Evolutionary conservation across 1,284 basidiomycete genomes (phyloP).

Genomic region (Cutaneotrichosporon cutaneum): DNA sequence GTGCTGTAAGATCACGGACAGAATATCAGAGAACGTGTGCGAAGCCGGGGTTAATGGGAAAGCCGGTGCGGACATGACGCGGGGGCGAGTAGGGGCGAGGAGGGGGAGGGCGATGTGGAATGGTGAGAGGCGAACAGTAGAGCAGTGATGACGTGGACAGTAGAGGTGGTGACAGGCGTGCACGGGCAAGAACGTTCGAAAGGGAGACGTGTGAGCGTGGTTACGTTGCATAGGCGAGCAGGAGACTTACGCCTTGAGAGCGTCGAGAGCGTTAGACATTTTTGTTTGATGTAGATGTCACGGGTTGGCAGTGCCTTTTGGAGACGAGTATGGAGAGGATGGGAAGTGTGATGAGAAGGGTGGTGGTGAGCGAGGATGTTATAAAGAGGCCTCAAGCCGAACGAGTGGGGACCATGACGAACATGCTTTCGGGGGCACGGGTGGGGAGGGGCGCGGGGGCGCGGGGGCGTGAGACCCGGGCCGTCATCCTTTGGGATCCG

Average conservation of each 20-base stretch:
- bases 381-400: neutral
- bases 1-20: conserved; percentile 62
- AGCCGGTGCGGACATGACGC: neutral
- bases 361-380: neutral
- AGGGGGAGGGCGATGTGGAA: neutral
- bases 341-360: neutral
- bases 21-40: conserved; percentile 60
- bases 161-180: neutral
- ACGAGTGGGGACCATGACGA: neutral
- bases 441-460: neutral
- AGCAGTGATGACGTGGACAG: neutral
- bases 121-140: neutral
- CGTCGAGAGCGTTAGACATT: conserved; percentile 29
- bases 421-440: neutral
- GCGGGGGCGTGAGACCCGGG: neutral
- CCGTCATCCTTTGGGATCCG: neutral
- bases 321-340: neutral
- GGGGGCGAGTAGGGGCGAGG: neutral
- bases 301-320: neutral
- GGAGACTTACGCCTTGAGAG: conserved; percentile 29
- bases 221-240: neutral
- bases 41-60: neutral
- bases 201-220: neutral
- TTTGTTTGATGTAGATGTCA: conserved; percentile 1
- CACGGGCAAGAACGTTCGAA: neutral